phyloP scores from a whole-genome alignment of 306 rosid species.

The Vicia sativa region DNA sequence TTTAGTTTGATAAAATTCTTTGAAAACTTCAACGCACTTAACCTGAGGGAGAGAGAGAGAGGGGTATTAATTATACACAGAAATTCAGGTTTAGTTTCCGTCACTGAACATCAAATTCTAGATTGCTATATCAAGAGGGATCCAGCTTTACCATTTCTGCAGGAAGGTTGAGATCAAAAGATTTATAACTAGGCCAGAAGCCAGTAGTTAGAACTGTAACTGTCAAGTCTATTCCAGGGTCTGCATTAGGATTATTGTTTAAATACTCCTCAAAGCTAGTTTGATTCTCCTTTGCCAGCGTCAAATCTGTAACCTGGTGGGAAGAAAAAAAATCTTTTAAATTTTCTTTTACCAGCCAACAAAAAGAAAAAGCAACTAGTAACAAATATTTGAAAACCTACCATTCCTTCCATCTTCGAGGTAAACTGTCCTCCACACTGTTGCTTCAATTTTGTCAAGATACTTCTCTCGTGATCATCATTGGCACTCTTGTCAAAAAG shows the following conservation, averaged over 20 bases:
- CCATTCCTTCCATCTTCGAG: slow-evolving; percentile 99
- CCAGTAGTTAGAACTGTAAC: slow-evolving; percentile 95
- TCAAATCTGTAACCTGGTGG: slow-evolving; percentile 88
- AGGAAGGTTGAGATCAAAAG: slow-evolving; percentile 91
- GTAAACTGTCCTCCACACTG: slow-evolving; percentile 97
- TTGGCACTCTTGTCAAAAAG: slow-evolving; percentile 95
- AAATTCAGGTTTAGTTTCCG: slow-evolving; percentile 31
- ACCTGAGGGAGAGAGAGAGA: slow-evolving; percentile 44
- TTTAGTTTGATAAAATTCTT: slow-evolving; percentile 84
- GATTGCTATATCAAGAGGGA: slow-evolving; percentile 23
- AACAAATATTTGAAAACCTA: slow-evolving; percentile 42
- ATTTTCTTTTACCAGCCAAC: slow-evolving; percentile 31
- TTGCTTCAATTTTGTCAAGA: slow-evolving; percentile 84
- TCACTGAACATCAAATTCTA: slow-evolving; percentile 20
- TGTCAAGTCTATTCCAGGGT: slow-evolving; percentile 87
- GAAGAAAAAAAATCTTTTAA: slow-evolving; percentile 17
- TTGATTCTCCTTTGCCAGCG: slow-evolving; percentile 85
- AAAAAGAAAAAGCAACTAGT: neutral
- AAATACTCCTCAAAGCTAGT: slow-evolving; percentile 83
- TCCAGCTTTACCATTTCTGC: slow-evolving; percentile 78
- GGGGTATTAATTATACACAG: slow-evolving; percentile 26
- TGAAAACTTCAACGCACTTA: slow-evolving; percentile 91
- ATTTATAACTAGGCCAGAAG: slow-evolving; percentile 97
- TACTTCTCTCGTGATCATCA: slow-evolving; percentile 88
- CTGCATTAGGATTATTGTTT: slow-evolving; percentile 49